Percentiles rank a stretch among this genome's conserved stretches.
These are phyloP conservation scores for Phyllostachys edulis DNA, from an alignment of 176 grass and related monocot species.

Conservation along the genomic window DNA sequence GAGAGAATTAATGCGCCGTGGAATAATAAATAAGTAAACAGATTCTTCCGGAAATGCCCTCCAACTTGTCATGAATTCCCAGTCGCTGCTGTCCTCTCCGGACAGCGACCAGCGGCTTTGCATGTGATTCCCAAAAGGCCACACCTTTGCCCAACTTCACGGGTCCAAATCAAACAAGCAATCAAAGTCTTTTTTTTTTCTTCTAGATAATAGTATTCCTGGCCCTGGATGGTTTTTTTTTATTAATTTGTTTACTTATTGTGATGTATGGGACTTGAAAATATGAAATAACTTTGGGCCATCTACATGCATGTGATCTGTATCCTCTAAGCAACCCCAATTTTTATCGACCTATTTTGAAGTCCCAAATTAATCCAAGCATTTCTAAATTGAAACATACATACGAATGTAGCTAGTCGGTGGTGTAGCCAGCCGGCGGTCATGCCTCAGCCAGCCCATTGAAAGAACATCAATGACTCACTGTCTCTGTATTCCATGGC, in stretches of 20 bases:
- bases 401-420: background rate
- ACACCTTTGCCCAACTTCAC: background rate
- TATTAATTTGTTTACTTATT: background rate
- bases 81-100: background rate
- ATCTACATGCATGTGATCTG: background rate
- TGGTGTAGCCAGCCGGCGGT: too few species aligned
- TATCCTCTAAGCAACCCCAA: background rate
- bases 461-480: too few species aligned
- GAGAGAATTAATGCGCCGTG: background rate
- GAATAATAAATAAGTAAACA: background rate
- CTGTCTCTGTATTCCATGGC: too few species aligned
- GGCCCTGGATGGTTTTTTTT: background rate
- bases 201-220: background rate
- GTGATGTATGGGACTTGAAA: background rate
- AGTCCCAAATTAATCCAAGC: background rate
- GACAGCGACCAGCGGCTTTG: conserved; percentile 19
- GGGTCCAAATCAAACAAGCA: background rate
- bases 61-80: background rate
- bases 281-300: background rate
- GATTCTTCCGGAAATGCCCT: background rate
- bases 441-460: too few species aligned
- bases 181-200: background rate
- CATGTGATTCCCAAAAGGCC: conserved; percentile 24
- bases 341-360: background rate
- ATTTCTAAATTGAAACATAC: too few species aligned